Evolutionary conservation across 164 flowering plant genomes (phyloP).

Genomic region (Tinospora cordifolia): DNA sequence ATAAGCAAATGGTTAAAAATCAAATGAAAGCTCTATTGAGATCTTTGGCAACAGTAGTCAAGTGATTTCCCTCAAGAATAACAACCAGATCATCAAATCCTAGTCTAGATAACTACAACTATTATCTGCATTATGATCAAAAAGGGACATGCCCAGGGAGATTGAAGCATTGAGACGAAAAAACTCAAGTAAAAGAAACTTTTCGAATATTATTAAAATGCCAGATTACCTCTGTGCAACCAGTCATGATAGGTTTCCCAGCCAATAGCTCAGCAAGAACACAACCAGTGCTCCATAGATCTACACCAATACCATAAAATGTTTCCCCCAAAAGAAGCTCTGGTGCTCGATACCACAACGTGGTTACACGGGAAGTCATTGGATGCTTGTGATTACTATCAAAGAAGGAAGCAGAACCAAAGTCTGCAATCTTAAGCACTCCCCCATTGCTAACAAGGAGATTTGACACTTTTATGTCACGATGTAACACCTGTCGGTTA

Average conservation of each 20-base stretch:
- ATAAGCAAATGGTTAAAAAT: too few species aligned
- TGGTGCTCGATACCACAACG: slow-evolving; percentile 92
- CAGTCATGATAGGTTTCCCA: slow-evolving; percentile 91
- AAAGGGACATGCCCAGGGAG: too few species aligned
- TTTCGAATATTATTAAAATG: neutral
- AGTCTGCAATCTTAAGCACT: slow-evolving; percentile 71
- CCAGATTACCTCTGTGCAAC: slow-evolving; percentile 65
- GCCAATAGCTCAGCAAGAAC: slow-evolving; percentile 76
- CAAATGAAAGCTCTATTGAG: too few species aligned
- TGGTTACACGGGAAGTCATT: slow-evolving; percentile 58
- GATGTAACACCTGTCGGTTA: slow-evolving; percentile 47
- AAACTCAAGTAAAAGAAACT: neutral
- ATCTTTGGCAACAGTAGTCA: too few species aligned
- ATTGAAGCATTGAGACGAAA: too few species aligned
- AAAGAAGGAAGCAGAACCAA: slow-evolving; percentile 37
- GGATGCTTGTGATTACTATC: slow-evolving; percentile 55
- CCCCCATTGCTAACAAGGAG: slow-evolving; percentile 74
- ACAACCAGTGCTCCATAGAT: slow-evolving; percentile 93
- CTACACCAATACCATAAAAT: slow-evolving; percentile 73
- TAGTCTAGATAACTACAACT: too few species aligned
- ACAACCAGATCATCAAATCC: too few species aligned
- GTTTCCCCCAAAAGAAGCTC: slow-evolving; percentile 88
- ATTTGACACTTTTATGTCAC: slow-evolving; percentile 90
- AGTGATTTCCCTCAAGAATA: too few species aligned
- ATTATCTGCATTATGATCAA: too few species aligned